phyloP scores from a whole-genome alignment of 1,284 basidiomycete species.

The Chondrostereum purpureum region DNA sequence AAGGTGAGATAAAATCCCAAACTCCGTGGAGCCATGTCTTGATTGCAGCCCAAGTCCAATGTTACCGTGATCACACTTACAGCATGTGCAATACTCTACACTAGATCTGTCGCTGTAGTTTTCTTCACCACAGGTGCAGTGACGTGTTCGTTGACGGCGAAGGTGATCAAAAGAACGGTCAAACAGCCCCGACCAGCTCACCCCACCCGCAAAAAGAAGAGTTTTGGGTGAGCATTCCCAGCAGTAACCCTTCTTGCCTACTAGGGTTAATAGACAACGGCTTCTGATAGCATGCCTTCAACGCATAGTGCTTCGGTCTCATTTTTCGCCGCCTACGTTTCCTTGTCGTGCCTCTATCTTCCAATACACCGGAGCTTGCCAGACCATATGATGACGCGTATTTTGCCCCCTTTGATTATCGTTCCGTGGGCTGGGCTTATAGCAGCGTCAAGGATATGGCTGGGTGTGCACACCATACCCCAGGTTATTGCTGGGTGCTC shows the following conservation, averaged over 20 bases:
- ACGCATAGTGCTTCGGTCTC: slow-evolving; percentile 78
- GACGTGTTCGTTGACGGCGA: slow-evolving; percentile 57
- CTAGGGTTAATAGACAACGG: no score
- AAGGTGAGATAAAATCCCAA: slow-evolving; percentile 17
- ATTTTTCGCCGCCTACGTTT: slow-evolving; percentile 65
- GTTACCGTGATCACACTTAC: slow-evolving; percentile 52
- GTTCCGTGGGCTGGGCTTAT: slow-evolving; percentile 52
- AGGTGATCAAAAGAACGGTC: slow-evolving; percentile 58
- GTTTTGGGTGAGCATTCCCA: slow-evolving; percentile 70
- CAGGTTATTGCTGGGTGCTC: slow-evolving; percentile 67
- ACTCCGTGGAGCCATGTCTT: neutral
- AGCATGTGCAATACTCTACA: slow-evolving; percentile 52
- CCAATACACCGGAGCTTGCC: slow-evolving; percentile 43
- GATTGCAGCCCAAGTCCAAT: slow-evolving; percentile 31
- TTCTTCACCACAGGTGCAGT: slow-evolving; percentile 68
- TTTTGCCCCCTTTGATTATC: slow-evolving; percentile 38
- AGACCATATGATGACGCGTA: slow-evolving; percentile 26
- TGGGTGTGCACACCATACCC: slow-evolving; percentile 75
- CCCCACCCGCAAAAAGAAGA: slow-evolving; percentile 36
- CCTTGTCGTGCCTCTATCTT: slow-evolving; percentile 50
- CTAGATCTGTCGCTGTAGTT: slow-evolving; percentile 59
- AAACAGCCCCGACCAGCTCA: slow-evolving; percentile 65
- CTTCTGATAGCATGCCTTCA: slow-evolving; percentile 87
- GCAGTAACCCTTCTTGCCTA: no score
- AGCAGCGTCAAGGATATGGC: slow-evolving; percentile 65